Base-by-base conservation (phyloP, 768 basidiomycete genomes). In the Leccinum subtestaceum region DNA sequence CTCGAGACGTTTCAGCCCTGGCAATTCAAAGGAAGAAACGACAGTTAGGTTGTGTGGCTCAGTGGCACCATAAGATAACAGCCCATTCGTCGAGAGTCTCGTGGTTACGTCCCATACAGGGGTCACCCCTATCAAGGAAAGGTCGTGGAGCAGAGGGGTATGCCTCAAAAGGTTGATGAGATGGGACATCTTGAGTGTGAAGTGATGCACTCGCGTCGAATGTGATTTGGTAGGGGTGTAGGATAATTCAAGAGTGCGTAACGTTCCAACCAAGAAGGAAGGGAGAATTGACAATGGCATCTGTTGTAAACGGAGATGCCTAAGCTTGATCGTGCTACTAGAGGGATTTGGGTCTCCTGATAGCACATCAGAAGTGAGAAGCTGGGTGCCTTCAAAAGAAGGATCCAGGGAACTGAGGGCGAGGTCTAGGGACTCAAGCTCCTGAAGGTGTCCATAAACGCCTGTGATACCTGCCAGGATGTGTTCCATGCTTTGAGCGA, bases 181-280 rank as follows among this genome's bases (percentile, higher is more conserved):
- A 19, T 73, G 64, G 4, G 80, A 81, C 67, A 80, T 72, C 60
- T 69, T 77, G 60, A 77, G 65, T 34, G 69, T 66, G 57, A 70
- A 74, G 52, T 70, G 76, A 56, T 71, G 67, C n/a, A 62, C 64
- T 58, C 40, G 67, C 23, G 34, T 38, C 12, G 31, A 47, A 31
- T 59, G 59, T 5, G 61, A 60, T 58, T 59, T 67, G 64, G 63
- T 76, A 32, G 72, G 75, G 3, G 74, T 67, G 60, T 74, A 81
- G 34, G 67, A 71, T 25, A 84, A 68, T 56, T 81, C 78, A 23
- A 84, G 73, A 17, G 70, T 72, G 56, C 65, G 70, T 49, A 83
- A 68, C 57, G 78, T 76, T 27, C 68, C 63, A 46, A 81, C 62
- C 53, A 79, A 72, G 54, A 66, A 65, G 13, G 67, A 60, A 12